Evolutionary conservation across 768 basidiomycete genomes (phyloP), one percentile per base, ranked within the genome.

Genomic region (Asterophora lycoperdoides): DNA sequence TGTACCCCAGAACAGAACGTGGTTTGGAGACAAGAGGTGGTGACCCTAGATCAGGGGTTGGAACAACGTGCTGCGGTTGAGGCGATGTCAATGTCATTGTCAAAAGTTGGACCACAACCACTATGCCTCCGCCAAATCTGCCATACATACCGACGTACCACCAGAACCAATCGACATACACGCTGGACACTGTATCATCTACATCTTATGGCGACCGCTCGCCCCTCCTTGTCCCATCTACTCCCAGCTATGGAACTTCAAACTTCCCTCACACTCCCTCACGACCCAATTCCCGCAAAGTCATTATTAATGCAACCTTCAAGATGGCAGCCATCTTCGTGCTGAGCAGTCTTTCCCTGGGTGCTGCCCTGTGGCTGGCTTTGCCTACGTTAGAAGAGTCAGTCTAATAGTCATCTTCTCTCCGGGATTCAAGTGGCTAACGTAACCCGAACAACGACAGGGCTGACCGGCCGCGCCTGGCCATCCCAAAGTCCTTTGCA

Each of bases 401-500:
- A 60, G 89, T 79, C 19, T 28, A 18, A 32, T 40, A 51, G 41
- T 45, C 17, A 10, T 29, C 30, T 32, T 3, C 18, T 33, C 9
- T 18, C 38, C 32, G 38, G 26, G 33, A 55, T 36, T 39, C 17
- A 51, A 26, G 41, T 54, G 10, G 54, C 51, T 51, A 46, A 55
- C 48, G 47, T 35, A 48, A n/a, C n/a, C n/a, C n/a, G n/a, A n/a
- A n/a, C n/a, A n/a, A 35, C 15, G 47, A 40, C 60, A 91, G 90
- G 34, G 80, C 73, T 42, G 93, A 98, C 72, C 80, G 84, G 32
- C 81, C 80, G 0, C 62, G 77, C 23, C 74, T 98, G 19, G 84
- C 81, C 57, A 79, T 98, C 44, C 95, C 95, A 10, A 90, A 86
- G 63, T 89, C 86, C 3, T 97, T 98, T 56, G 77, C 74, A 15